Percentiles rank a stretch among this genome's conserved stretches.
Conservation (phyloP, 176 grass and related monocot species). For the Avena atlantica region DNA sequence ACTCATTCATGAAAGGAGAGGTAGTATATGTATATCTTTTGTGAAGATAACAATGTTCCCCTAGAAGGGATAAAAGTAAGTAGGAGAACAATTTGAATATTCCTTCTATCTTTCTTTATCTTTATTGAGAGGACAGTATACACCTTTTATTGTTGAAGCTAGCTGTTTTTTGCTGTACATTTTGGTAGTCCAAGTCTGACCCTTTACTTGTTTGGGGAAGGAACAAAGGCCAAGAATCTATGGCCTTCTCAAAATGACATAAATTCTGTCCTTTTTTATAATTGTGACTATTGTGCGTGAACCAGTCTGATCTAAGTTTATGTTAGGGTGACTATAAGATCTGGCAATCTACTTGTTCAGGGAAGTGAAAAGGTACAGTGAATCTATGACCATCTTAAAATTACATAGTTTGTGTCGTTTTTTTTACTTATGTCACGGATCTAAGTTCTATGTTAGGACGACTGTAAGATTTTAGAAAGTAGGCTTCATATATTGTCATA, state of each 20-base stretch:
- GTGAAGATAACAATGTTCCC: not conserved
- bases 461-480: not conserved
- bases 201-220: not conserved
- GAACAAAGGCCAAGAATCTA: not conserved
- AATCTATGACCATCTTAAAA: not conserved
- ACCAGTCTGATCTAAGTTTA: not conserved
- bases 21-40: not conserved
- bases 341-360: not conserved
- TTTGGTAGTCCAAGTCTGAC: not conserved
- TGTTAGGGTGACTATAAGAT: not conserved
- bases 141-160: not conserved
- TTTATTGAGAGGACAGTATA: constrained; percentile 25
- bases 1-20: not conserved
- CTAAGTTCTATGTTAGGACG: no score
- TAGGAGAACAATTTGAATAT: constrained; percentile 4
- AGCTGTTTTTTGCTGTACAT: not conserved
- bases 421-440: not conserved
- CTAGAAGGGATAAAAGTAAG: not conserved
- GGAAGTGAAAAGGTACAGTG: not conserved
- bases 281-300: not conserved
- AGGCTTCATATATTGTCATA: not conserved
- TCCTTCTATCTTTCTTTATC: constrained; percentile 10
- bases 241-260: not conserved
- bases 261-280: not conserved
- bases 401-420: not conserved